Evolutionary conservation across 208 protist species (phyloP).

Genomic region (Trypanosoma mega): DNA sequence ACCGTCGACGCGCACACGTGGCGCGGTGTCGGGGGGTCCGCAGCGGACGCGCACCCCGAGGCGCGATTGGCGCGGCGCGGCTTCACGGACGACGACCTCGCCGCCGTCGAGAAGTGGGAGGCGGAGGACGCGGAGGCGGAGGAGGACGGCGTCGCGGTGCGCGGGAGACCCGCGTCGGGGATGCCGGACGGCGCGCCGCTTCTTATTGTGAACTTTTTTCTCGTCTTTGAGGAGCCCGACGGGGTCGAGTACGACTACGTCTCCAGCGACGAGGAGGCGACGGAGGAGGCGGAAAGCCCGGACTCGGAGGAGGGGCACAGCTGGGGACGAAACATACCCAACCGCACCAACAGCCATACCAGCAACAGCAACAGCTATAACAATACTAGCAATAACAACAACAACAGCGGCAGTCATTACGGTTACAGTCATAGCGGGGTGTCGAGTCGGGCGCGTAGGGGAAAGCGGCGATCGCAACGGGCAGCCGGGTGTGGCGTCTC

Average conservation of each 20-base stretch:
- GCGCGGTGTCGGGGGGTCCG: conserved; percentile 6
- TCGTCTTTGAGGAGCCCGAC: conserved; percentile 29
- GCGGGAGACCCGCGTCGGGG: background rate
- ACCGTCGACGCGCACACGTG: conserved; percentile 33
- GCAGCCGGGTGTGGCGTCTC: conserved; percentile 14
- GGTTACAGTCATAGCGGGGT: background rate
- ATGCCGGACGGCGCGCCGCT: conserved; percentile 12
- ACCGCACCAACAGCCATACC: no score
- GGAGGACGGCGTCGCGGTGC: background rate
- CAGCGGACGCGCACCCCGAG: conserved; percentile 18
- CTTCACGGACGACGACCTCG: conserved; percentile 26
- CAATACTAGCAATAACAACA: no score
- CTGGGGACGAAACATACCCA: conserved; percentile 2
- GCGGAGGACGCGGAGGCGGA: background rate
- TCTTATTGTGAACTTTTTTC: conserved; percentile 14
- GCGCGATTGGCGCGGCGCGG: conserved; percentile 17
- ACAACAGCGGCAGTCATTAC: background rate
- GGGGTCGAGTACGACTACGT: conserved; percentile 21
- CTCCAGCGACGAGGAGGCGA: conserved; percentile 11
- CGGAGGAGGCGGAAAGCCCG: background rate
- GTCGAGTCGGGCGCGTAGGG: background rate
- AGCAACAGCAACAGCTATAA: no score
- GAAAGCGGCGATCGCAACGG: conserved; percentile 1
- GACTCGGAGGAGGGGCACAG: background rate
- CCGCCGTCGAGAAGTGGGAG: conserved; percentile 5